Conservation (phyloP, 2,329 filamentous ascomycete species). For the Fusarium napiforme region DNA sequence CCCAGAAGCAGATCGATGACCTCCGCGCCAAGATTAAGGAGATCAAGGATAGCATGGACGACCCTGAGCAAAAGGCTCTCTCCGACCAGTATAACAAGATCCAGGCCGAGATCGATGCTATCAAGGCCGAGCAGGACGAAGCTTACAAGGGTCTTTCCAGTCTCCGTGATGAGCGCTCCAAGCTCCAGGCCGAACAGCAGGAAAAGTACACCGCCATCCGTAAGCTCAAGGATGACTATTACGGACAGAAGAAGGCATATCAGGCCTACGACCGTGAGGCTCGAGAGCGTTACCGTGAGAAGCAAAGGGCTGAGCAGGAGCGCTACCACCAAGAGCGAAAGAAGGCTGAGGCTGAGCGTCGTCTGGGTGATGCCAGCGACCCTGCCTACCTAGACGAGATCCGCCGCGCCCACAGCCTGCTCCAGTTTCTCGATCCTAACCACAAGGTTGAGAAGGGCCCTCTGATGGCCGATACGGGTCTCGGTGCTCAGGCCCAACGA, state of each 20-base stretch:
- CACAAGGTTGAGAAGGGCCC: conserved; percentile 73
- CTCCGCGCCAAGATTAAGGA: conserved; percentile 88
- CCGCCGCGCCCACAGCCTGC: conserved; percentile 84
- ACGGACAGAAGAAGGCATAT: conserved; percentile 82
- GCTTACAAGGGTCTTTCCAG: conserved; percentile 88
- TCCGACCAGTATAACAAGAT: conserved; percentile 87
- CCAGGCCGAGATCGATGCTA: conserved; percentile 85
- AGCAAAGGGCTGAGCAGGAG: conserved; percentile 82
- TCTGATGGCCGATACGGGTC: conserved; percentile 73
- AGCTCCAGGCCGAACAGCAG: conserved; percentile 86
- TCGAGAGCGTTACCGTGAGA: conserved; percentile 79
- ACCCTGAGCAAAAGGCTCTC: conserved; percentile 89
- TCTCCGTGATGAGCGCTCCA: conserved; percentile 86
- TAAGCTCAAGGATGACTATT: conserved; percentile 91
- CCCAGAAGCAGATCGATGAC: conserved; percentile 89
- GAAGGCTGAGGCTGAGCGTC: conserved; percentile 79
- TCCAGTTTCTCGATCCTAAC: conserved; percentile 89
- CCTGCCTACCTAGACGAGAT: conserved; percentile 95
- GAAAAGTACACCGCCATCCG: conserved; percentile 85
- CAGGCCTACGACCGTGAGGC: conserved; percentile 86
- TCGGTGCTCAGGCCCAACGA: conserved; percentile 81
- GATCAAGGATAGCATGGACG: conserved; percentile 88
- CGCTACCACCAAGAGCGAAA: conserved; percentile 76
- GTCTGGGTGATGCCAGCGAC: conserved; percentile 83
- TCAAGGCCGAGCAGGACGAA: conserved; percentile 92